Percentiles rank a stretch among this genome's conserved stretches.
These are phyloP conservation scores for Rhexocercosporidium sp. DNA, from an alignment of 2,329 filamentous ascomycete genomes.

Conservation along the genomic window DNA sequence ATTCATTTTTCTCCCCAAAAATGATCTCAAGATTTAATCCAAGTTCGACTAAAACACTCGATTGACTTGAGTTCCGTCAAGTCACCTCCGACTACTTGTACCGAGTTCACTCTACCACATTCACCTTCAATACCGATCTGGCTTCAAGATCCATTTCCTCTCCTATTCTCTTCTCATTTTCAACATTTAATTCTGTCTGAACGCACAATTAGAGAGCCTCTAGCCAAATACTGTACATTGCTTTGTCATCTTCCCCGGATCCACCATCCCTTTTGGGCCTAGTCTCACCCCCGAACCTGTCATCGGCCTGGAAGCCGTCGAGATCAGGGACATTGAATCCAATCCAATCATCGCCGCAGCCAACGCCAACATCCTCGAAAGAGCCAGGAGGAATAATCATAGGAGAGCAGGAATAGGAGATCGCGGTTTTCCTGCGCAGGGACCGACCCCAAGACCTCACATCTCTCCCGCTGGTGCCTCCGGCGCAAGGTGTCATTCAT, in stretches of 20 bases:
- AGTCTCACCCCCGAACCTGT: background rate
- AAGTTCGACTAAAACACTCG: too few relatives aligned
- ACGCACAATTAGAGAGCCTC: too few relatives aligned
- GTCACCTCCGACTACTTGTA: too few relatives aligned
- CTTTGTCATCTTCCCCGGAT: background rate
- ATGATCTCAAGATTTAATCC: too few relatives aligned
- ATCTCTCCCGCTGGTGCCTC: background rate
- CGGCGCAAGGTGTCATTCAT: constrained; percentile 12
- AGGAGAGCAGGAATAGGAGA: background rate
- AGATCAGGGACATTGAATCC: background rate
- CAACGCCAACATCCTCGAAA: background rate
- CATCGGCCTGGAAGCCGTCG: background rate
- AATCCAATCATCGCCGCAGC: background rate
- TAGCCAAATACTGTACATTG: background rate
- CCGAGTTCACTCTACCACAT: too few relatives aligned
- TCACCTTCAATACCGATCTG: too few relatives aligned
- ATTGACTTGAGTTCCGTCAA: too few relatives aligned
- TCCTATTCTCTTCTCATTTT: too few relatives aligned
- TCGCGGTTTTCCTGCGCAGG: background rate
- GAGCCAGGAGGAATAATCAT: background rate
- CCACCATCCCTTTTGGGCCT: background rate
- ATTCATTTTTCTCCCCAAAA: too few relatives aligned
- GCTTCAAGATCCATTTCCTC: too few relatives aligned
- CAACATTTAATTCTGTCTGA: too few relatives aligned
- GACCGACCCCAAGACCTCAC: background rate